Base-by-base conservation (phyloP, 1,284 basidiomycete species). In the Phellopilus nigrolimitatus region DNA sequence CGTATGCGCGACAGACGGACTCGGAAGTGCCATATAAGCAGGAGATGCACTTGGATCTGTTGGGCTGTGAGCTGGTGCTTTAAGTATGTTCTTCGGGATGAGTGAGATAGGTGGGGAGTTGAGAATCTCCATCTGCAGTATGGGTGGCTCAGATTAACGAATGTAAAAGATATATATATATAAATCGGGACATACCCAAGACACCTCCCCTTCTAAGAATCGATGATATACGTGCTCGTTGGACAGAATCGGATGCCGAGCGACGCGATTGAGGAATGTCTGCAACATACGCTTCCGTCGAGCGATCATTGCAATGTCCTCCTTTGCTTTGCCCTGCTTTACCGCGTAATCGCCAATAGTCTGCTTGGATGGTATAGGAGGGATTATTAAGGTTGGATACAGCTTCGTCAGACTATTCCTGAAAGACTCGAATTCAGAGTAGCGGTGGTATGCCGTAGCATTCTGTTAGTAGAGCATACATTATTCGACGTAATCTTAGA, bases 331-430 rank as follows among this genome's bases (percentile, higher is more conserved):
- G 13, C 79, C 85, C 65, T 97, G 95, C 70, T 98, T 97, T 56
- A 95, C 88, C 0, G 97, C 97, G 72, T 99, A 99, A 63, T 99
- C 97, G 24, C 91, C 82, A 25, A 99, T 75, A 2, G 88, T 89
- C 70, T 99, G 95, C 70, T 99, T 99, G 3, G 91, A 94, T 0
- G 97, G 97, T 56, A 99, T 97, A 31, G 97, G 97, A 1, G 97
- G 95, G 56, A 99, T 88, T 63, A 99, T 98, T 59, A 95, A 73
- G 10, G 95, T 97, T 0, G 97, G 97, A 67, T 99, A 97, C 47
- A 99, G 76, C 58, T 84, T 90, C 40, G 84, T 76, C 41, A 99
- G 79, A 51, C 80, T 88, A 50, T 82, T 78, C 49, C 97, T 84
- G 40, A 99, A 74, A 19, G 93, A 92, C 68, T 98, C 92, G 66